Percentiles rank a stretch among this genome's conserved stretches.
phyloP scores from a whole-genome alignment of 345 rosid species.

The Trapa incisa region DNA sequence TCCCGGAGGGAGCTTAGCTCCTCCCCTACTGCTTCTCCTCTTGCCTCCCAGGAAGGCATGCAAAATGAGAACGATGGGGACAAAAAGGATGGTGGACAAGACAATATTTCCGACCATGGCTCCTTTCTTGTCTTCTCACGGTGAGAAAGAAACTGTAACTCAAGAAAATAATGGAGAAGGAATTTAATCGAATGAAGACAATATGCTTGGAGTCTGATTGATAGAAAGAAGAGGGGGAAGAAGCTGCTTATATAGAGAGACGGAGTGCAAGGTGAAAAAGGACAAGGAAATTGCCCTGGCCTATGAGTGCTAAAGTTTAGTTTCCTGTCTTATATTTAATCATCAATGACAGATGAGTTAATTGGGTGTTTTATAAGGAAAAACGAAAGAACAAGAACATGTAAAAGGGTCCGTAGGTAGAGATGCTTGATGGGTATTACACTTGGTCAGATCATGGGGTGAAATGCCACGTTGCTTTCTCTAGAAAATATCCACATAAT shows the following conservation, averaged over 20 bases:
- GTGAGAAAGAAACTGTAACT: neutral
- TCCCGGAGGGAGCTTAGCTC: conserved; percentile 47
- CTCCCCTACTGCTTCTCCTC: conserved; percentile 6
- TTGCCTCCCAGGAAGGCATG: conserved; percentile 10
- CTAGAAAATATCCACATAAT: too few species aligned
- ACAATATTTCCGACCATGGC: conserved; percentile 13
- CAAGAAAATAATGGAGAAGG: neutral
- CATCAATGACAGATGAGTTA: too few species aligned
- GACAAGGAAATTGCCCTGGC: conserved; percentile 1
- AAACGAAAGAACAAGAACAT: too few species aligned
- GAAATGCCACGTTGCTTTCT: too few species aligned
- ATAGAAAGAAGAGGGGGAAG: neutral
- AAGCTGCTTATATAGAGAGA: conserved; percentile 3
- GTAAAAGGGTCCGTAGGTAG: too few species aligned
- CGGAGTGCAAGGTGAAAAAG: neutral
- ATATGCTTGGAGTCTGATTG: neutral
- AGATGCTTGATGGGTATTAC: too few species aligned
- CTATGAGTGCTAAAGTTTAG: neutral
- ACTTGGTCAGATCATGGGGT: too few species aligned
- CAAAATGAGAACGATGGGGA: conserved; percentile 6
- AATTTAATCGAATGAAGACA: neutral
- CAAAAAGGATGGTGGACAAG: conserved; percentile 12
- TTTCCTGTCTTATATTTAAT: neutral
- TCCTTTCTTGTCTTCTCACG: neutral
- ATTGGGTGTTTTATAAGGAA: too few species aligned